A percentile compares a stretch with the other conserved stretches of the same genome.
These are phyloP conservation scores for Hypoxylon lenormandii DNA, from an alignment of 495 filamentous ascomycete genomes.

Conservation along the genomic window DNA sequence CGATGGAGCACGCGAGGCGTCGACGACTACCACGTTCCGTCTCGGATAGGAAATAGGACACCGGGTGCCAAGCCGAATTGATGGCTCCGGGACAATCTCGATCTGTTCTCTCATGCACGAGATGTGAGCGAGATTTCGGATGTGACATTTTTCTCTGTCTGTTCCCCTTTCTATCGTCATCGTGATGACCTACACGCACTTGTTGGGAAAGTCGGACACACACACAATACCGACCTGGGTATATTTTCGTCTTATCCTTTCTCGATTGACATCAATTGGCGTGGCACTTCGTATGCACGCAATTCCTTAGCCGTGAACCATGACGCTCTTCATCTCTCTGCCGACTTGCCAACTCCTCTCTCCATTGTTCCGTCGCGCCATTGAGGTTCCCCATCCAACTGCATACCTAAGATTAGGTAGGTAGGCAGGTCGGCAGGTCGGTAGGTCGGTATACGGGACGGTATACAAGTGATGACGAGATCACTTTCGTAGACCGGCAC, in stretches of 20 bases:
- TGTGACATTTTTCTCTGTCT: conserved; percentile 25
- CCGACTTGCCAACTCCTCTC: neutral
- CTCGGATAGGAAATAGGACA: conserved; percentile 38
- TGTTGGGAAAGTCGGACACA: conserved; percentile 17
- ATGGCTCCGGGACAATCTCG: conserved; percentile 43
- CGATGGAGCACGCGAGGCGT: conserved; percentile 34
- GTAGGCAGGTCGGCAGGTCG: too few species aligned
- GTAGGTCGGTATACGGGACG: too few species aligned
- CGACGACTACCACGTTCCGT: conserved; percentile 42
- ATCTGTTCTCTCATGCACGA: conserved; percentile 37
- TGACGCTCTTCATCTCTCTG: neutral
- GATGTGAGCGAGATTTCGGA: conserved; percentile 41
- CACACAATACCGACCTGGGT: conserved; percentile 36
- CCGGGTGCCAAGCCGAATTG: conserved; percentile 31
- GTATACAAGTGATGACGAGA: conserved; percentile 2
- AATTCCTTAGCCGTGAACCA: conserved; percentile 9
- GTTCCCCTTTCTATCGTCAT: conserved; percentile 37
- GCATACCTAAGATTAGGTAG: neutral
- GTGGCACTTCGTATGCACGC: conserved; percentile 12
- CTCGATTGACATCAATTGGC: too few species aligned
- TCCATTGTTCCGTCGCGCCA: conserved; percentile 19
- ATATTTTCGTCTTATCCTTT: conserved; percentile 35
- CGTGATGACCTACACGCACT: conserved; percentile 23
- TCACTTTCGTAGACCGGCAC: conserved; percentile 1
- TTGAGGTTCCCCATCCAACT: neutral